phyloP scores from a whole-genome alignment of 169 alveolate genomes.

The Blepharisma undulans region DNA sequence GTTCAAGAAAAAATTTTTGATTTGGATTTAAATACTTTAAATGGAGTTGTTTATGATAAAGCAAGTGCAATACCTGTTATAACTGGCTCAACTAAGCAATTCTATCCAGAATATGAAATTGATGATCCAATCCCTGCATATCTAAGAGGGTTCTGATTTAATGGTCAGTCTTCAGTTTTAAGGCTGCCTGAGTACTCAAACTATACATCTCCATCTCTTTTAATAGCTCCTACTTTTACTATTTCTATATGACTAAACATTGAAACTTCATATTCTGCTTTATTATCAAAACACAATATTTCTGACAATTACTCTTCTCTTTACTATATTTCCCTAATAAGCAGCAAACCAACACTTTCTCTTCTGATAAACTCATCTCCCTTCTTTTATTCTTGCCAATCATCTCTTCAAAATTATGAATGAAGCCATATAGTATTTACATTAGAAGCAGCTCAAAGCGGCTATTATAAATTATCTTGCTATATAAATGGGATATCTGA shows the following conservation, averaged over 20 bases:
- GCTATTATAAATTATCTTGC: not conserved
- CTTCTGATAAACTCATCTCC: not conserved
- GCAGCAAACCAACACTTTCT: not conserved
- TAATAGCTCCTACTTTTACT: not conserved
- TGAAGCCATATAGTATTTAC: not conserved
- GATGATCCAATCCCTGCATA: not conserved
- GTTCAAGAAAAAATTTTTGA: not conserved
- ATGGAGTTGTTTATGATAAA: not conserved
- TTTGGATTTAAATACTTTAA: not conserved
- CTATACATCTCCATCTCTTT: not conserved
- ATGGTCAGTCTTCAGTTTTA: not conserved
- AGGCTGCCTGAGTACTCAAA: not conserved
- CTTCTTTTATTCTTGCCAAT: not conserved
- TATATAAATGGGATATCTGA: not conserved
- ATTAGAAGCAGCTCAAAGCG: not conserved
- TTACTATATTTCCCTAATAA: not conserved
- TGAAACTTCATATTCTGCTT: not conserved
- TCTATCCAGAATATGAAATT: not conserved
- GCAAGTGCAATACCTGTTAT: not conserved
- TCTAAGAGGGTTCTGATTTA: not conserved
- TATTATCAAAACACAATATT: not conserved
- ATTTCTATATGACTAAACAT: not conserved
- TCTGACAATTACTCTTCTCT: not conserved
- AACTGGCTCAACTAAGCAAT: not conserved
- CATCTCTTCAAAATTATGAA: not conserved